Percentiles rank a stretch among this genome's conserved stretches.
Evolutionary conservation across 176 grass and related monocot species (phyloP).

Genomic region (Phoenix dactylifera): DNA sequence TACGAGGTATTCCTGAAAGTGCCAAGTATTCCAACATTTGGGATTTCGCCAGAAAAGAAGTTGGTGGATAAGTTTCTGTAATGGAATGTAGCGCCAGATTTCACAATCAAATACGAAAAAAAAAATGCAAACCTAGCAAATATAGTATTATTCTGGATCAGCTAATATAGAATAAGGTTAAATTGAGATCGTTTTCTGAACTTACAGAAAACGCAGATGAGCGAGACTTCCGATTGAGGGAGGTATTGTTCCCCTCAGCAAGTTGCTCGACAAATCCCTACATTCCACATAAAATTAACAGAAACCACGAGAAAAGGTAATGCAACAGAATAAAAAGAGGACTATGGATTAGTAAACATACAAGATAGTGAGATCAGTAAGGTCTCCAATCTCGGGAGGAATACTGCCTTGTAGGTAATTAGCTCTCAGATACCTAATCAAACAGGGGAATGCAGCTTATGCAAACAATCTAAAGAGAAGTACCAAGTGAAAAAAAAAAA

Average conservation of each 20-base stretch:
- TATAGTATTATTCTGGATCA: no score
- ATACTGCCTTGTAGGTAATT: conserved; percentile 97
- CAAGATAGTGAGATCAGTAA: conserved; percentile 73
- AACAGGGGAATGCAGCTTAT: background rate
- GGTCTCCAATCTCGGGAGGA: conserved; percentile 73
- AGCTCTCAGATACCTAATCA: conserved; percentile 61
- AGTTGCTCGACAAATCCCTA: conserved; percentile 87
- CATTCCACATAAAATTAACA: conserved; percentile 5
- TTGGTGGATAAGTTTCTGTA: conserved; percentile 82
- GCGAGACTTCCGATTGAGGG: conserved; percentile 53
- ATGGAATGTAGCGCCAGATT: background rate
- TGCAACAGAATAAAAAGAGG: background rate
- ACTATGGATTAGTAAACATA: conserved; percentile 17
- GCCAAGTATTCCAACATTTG: conserved; percentile 72
- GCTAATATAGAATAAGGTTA: no score
- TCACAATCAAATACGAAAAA: no score
- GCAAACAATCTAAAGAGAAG: background rate
- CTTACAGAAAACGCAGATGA: conserved; percentile 72
- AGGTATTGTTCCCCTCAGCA: conserved; percentile 68
- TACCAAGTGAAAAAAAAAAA: background rate
- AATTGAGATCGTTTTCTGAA: background rate
- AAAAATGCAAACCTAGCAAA: no score
- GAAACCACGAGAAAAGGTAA: background rate
- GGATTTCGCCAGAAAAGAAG: conserved; percentile 92
- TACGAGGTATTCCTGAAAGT: conserved; percentile 92